phyloP scores from a whole-genome alignment of 1,284 basidiomycete species.

The Earliella scabrosa region DNA sequence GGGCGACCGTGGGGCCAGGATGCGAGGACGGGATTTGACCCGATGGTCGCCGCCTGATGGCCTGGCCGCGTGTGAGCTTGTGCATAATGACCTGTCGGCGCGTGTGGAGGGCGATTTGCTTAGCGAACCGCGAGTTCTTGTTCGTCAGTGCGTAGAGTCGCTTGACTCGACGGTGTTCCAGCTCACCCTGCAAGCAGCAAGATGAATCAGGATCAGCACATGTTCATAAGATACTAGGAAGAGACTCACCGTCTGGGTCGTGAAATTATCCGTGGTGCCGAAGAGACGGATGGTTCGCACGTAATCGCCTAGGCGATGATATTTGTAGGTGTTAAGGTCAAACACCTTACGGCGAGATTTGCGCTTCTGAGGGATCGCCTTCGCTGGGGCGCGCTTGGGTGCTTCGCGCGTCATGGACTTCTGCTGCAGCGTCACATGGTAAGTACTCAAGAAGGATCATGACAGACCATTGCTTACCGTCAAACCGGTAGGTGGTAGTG shows the following conservation, averaged over 20 bases:
- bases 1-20: not conserved
- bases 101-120: slow-evolving; percentile 28
- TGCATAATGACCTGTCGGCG: not conserved
- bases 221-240: not conserved
- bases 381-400: no score
- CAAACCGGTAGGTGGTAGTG: no score
- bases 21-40: not conserved
- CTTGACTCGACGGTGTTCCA: slow-evolving; percentile 40
- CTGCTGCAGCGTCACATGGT: no score
- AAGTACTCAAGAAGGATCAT: no score
- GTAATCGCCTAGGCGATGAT: slow-evolving; percentile 37
- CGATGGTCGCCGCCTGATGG: no score
- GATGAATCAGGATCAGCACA: no score
- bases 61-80: not conserved
- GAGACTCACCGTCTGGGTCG: slow-evolving; percentile 5
- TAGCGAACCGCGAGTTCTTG: slow-evolving; percentile 28
- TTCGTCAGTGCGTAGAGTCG: slow-evolving; percentile 36
- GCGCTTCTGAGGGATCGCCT: no score
- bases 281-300: slow-evolving; percentile 28
- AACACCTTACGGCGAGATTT: not conserved
- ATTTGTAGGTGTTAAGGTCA: slow-evolving; percentile 26
- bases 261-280: slow-evolving; percentile 41
- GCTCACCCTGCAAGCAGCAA: slow-evolving; percentile 32
- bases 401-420: no score
- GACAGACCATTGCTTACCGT: no score